Base-by-base conservation (phyloP, 306 rosid species). In the Prunus mume region DNA sequence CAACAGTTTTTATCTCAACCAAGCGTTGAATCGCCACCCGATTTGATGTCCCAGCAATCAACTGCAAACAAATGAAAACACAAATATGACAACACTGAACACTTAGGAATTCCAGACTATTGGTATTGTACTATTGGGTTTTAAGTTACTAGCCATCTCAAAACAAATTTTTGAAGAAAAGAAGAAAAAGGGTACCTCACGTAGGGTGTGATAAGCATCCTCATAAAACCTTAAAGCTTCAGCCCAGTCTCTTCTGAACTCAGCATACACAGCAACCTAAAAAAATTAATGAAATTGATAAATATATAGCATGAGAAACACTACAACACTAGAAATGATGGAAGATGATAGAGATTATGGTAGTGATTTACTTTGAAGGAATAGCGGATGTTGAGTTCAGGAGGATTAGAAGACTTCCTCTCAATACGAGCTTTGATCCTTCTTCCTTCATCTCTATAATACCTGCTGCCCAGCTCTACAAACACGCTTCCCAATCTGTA, bases 251-350 rank as follows among this genome's bases (percentile, higher is more conserved):
- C 93, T 80, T 73, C 90, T 90, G 78, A 95, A 95, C 82, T 95
- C 99, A 51, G 98, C 99, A 89, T 87, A 92, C 71, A 95, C 97
- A 67, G 99, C 97, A 83, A 90, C 96, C 99, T 95, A 85, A 71
- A 85, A 80, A 75, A 87, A 75, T 80, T 81, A 83, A 80, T 72
- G 67, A 84, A 79, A 88, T 13, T 8, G 72, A 80, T 63, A 85
- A 57, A 80, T 74, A 72, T 83, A 77, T 79, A 77, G 88, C 75
- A 72, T 12, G 18, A 64, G 81, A 70, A 73, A 24, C 78, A 66
- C 54, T 63, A 73, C 10, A 74, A 76, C 76, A 66, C 50, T 28
- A 28, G 55, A 75, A 56, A 1, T 30, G 46, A 41, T 14, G 60
- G 58, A 14, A 32, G 46, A 65, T 41, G 15, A 77, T 30, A 54